Conservation (phyloP, 768 basidiomycete genomes). For the Crassisporium funariophilum region DNA sequence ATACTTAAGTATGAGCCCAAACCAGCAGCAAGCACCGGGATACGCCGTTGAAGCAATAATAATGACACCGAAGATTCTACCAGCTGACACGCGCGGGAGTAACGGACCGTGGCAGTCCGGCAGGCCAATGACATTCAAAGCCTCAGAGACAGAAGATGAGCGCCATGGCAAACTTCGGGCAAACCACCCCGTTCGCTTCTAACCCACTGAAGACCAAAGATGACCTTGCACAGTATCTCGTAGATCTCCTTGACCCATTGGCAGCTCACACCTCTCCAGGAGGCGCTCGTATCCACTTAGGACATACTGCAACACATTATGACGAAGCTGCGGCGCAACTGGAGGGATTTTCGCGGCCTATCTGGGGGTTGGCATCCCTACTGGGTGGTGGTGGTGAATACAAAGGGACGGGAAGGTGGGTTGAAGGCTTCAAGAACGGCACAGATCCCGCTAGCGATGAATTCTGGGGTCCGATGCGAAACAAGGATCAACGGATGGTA, state of each 20-base stretch:
- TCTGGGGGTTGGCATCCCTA: constrained; percentile 74
- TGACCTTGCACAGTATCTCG: constrained; percentile 59
- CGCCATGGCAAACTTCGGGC: too few species aligned
- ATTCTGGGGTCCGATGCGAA: constrained; percentile 77
- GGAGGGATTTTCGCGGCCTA: constrained; percentile 75
- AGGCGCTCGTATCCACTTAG: constrained; percentile 70
- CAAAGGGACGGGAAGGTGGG: constrained; percentile 61
- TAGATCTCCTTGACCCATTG: constrained; percentile 64
- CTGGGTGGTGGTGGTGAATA: constrained; percentile 66
- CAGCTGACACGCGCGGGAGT: too few species aligned
- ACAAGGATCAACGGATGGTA: constrained; percentile 82
- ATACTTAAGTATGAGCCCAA: too few species aligned
- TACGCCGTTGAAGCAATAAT: too few species aligned
- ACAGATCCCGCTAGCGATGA: constrained; percentile 68
- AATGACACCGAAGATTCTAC: too few species aligned
- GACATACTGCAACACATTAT: constrained; percentile 71
- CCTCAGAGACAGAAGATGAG: too few species aligned
- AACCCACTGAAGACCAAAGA: constrained; percentile 65
- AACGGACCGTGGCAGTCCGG: too few species aligned
- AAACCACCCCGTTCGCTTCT: too few species aligned
- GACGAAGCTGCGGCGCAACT: constrained; percentile 73
- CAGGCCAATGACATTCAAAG: too few species aligned
- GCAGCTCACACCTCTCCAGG: constrained; percentile 71
- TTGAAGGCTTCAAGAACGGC: constrained; percentile 64
- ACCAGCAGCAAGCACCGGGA: too few species aligned